Base-by-base conservation (phyloP, 345 rosid species). In the Brassica incana region DNA sequence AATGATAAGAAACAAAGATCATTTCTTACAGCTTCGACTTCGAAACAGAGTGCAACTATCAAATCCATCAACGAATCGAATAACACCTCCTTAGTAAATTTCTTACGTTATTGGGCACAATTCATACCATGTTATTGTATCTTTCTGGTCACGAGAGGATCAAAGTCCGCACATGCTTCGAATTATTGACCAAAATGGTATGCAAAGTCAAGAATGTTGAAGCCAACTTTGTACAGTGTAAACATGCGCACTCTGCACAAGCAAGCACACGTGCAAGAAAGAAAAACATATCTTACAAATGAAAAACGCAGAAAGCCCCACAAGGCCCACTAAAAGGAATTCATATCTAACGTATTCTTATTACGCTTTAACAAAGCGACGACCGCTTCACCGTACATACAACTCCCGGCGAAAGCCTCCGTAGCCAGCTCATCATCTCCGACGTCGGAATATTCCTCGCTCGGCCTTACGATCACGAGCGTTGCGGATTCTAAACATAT, bases 371-470 rank as follows among this genome's bases (percentile, higher is more conserved):
- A 52, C 58, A 52, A 52, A 52, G 77, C 77, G 2, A 15, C 73
- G 73, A 71, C 80, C 52, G 80, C 83, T 76, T 80, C 83, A 58
- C 69, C 83, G 73, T 76, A 76, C 77, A 80, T 58, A 56, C 77
- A 75, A 9, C 67, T 71, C 2, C 58, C 58, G 18, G 58, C 58
- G 58, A 52, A 52, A 52, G 58, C 58, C 58, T n/a, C 58, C 58
- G 58, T 52, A 18, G 58, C 20, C 58, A 52, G 58, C 58, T 52
- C 20, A 52, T 52, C 8, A 52, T 52, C 58, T 2, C 58, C 58
- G 20, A 52, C 58, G 58, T 52, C 58, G 1, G 58, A 52, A 52
- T 52, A 52, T 52, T 14, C 58, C 58, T n/a, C 3, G 58, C 58
- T 52, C 58, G 73, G 80, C 5, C 83, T 12, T 1, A 80, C 65